These are phyloP conservation scores for Botrytis tulipae DNA, from an alignment of 2,329 filamentous ascomycete species.

Conservation along the genomic window DNA sequence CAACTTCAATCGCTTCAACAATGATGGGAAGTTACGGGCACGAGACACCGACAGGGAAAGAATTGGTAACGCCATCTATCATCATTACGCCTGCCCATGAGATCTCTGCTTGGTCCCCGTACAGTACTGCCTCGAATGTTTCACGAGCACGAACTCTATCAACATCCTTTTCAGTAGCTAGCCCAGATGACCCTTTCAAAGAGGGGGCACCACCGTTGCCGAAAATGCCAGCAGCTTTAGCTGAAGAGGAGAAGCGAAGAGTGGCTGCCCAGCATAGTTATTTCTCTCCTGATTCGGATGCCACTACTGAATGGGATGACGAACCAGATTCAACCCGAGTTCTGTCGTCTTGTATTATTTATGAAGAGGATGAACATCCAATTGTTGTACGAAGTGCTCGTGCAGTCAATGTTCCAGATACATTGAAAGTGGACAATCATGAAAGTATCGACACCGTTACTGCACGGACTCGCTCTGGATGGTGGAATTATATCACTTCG, in stretches of 20 bases:
- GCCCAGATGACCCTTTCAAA: constrained; percentile 40
- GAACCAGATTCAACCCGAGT: constrained; percentile 32
- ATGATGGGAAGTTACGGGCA: constrained; percentile 31
- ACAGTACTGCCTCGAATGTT: constrained; percentile 24
- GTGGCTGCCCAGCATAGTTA: constrained; percentile 34
- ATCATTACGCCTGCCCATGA: constrained; percentile 53
- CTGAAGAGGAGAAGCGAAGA: constrained; percentile 32
- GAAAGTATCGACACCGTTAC: constrained; percentile 35
- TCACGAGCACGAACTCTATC: constrained; percentile 27
- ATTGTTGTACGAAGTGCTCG: constrained; percentile 42
- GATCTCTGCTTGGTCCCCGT: constrained; percentile 35
- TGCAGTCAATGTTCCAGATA: constrained; percentile 38
- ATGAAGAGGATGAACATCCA: constrained; percentile 64
- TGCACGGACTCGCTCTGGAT: constrained; percentile 58
- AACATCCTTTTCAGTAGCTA: constrained; percentile 56
- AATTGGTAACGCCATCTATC: constrained; percentile 48
- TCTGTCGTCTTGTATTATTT: constrained; percentile 57
- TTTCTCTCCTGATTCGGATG: constrained; percentile 37
- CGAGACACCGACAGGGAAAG: constrained; percentile 27
- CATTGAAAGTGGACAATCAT: constrained; percentile 25
- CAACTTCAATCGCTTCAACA: constrained; percentile 32
- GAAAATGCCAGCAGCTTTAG: constrained; percentile 46
- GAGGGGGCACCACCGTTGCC: constrained; percentile 59
- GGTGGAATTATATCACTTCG: constrained; percentile 76
- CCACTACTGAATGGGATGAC: constrained; percentile 34